Conservation (phyloP, 2,329 filamentous ascomycete genomes). For the Curvularia spicifera region DNA sequence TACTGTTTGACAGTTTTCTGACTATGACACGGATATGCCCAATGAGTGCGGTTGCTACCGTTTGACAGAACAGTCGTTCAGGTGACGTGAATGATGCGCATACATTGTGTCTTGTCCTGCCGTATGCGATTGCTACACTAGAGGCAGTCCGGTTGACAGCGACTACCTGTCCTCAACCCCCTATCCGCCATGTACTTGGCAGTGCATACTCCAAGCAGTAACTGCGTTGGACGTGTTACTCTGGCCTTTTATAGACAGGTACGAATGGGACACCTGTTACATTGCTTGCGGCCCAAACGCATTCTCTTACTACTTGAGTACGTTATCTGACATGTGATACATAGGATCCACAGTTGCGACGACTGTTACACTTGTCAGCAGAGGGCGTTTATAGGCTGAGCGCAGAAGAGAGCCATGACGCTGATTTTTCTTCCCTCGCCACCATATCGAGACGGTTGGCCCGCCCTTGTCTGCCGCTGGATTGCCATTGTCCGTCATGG, state of each 20-base stretch:
- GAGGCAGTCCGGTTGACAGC: conserved; percentile 1
- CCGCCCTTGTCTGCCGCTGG: conserved; percentile 1
- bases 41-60: conserved; percentile 10
- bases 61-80: neutral
- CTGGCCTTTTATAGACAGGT: neutral
- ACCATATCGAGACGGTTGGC: neutral
- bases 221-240: neutral
- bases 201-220: neutral
- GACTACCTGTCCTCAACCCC: neutral
- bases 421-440: neutral
- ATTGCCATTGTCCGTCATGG: conserved; percentile 12
- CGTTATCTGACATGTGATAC: conserved; percentile 17
- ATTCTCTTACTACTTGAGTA: neutral
- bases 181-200: neutral
- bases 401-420: neutral
- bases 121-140: neutral
- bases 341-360: conserved; percentile 3
- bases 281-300: neutral
- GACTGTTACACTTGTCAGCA: conserved; percentile 9
- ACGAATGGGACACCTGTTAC: neutral
- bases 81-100: conserved; percentile 4
- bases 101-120: conserved; percentile 8
- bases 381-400: neutral
- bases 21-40: conserved; percentile 10
- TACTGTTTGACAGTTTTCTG: conserved; percentile 13